Percentiles rank a stretch among this genome's conserved stretches.
phyloP scores from a whole-genome alignment of 73 alveolate species.

The Tetrahymena borealis region DNA sequence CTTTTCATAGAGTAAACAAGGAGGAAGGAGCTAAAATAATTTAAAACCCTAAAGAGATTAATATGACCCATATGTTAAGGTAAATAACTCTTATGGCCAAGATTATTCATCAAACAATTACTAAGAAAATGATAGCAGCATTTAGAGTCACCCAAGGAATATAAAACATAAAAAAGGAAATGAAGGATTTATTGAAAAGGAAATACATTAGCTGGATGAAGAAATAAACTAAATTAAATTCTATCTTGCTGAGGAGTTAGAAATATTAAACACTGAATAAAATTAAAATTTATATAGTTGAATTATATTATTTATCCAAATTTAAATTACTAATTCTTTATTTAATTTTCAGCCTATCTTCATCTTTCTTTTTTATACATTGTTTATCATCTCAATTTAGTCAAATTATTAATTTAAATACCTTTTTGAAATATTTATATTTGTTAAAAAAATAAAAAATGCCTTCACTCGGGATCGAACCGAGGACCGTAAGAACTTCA shows the following conservation, averaged over 20 bases:
- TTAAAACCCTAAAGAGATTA: not conserved
- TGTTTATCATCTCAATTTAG: too few species aligned
- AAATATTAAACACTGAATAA: not conserved
- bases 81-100: not conserved
- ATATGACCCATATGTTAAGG: not conserved
- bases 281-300: not conserved
- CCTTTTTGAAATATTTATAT: not conserved
- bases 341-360: not conserved
- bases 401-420: too few species aligned
- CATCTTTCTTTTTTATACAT: too few species aligned
- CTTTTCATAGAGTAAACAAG: not conserved
- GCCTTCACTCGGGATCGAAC: slow-evolving; percentile 7
- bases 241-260: not conserved
- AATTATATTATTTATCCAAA: not conserved
- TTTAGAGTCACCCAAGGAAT: not conserved
- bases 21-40: not conserved
- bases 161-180: not conserved
- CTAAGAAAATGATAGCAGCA: not conserved
- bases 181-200: not conserved
- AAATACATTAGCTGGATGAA: not conserved
- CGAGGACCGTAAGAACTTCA: slow-evolving; percentile 4
- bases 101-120: not conserved
- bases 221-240: not conserved
- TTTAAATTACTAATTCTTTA: not conserved
- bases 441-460: not conserved